Evolutionary conservation across 1,139 yeast genomes (phyloP), one percentile per base, ranked within the genome.

Genomic region (Geotrichum siamense): DNA sequence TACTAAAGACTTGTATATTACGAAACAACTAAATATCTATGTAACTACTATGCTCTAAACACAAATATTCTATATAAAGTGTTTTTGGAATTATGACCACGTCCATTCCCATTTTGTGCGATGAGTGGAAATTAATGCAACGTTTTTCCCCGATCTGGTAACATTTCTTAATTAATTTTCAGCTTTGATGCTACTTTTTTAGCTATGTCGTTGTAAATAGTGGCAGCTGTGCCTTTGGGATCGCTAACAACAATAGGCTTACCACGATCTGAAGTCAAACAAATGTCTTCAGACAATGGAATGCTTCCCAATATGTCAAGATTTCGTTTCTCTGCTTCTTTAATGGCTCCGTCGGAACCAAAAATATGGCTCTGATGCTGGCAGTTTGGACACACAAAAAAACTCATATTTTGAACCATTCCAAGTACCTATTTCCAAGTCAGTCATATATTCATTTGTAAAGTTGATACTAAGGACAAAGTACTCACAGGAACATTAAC

Each of bases 391-490:
- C 95, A 85, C 1, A 76, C 59, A 56, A 71, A 84, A 53, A 74
- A 73, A 53, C 93, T 80, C 95, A 85, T 85, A 57, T 85, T 85
- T 57, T 85, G 86, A 0, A 86, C 87, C 54, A 85, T 59, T 0
- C 95, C 95, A 22, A 81, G 56, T 0, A 85, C 35, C 47, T 44
- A n/a, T 22, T 4, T 13, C 15, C 15, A 13, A 12, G 32, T n/a
- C 13, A 44, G 44, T 44, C 26, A 44, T 65, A 1, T 94, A 94
- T n/a, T 82, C 77, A 21, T 75, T 64, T 26, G 84, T 84, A 54
- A 82, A 81, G 10, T 75, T 65, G 60, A n/a, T n/a, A n/a, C n/a
- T n/a, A n/a, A n/a, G n/a, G 19, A n/a, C 15, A 13, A 12, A 32
- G 20, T n/a, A 44, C 47, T 44, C 26, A 44, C 65, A 1, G 94